phyloP scores from a whole-genome alignment of 257 asterid species.

The Fraxinus cuspidata region DNA sequence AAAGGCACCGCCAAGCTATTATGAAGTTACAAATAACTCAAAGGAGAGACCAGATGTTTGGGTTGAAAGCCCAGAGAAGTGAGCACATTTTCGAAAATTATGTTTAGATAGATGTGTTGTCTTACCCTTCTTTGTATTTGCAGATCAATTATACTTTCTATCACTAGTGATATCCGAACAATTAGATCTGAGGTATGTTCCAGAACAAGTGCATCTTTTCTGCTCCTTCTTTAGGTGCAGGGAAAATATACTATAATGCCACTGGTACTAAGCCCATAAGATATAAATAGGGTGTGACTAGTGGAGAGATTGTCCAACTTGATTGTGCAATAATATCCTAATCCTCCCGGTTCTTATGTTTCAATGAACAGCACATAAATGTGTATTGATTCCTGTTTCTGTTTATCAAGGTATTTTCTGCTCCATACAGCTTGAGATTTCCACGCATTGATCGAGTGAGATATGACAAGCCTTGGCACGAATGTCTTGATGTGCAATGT shows the following conservation, averaged over 20 bases:
- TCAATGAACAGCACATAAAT: slow-evolving; percentile 12
- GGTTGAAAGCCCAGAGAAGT: slow-evolving; percentile 98
- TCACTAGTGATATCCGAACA: slow-evolving; percentile 97
- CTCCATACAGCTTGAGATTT: slow-evolving; percentile 96
- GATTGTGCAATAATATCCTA: slow-evolving; percentile 9
- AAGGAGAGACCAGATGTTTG: slow-evolving; percentile 99
- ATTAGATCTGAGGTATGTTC: slow-evolving; percentile 82
- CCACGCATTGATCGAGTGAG: slow-evolving; percentile 95
- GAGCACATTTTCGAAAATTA: slow-evolving; percentile 28
- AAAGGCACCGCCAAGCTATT: slow-evolving; percentile 87
- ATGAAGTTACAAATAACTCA: slow-evolving; percentile 87
- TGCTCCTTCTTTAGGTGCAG: slow-evolving; percentile 8
- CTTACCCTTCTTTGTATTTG: slow-evolving; percentile 30
- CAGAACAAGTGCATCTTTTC: slow-evolving; percentile 7
- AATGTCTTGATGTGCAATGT: slow-evolving; percentile 94
- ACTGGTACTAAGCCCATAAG: slow-evolving; percentile 3
- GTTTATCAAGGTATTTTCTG: slow-evolving; percentile 82
- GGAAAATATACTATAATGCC: background rate
- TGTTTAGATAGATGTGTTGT: slow-evolving; percentile 12
- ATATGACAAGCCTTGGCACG: slow-evolving; percentile 98
- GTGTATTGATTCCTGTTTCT: slow-evolving; percentile 18
- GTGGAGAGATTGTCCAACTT: background rate
- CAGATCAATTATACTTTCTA: slow-evolving; percentile 87
- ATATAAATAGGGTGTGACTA: background rate
- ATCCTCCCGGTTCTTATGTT: slow-evolving; percentile 11